Conservation (phyloP, 805 yeast genomes). For the Kodamaea kakaduensis region DNA sequence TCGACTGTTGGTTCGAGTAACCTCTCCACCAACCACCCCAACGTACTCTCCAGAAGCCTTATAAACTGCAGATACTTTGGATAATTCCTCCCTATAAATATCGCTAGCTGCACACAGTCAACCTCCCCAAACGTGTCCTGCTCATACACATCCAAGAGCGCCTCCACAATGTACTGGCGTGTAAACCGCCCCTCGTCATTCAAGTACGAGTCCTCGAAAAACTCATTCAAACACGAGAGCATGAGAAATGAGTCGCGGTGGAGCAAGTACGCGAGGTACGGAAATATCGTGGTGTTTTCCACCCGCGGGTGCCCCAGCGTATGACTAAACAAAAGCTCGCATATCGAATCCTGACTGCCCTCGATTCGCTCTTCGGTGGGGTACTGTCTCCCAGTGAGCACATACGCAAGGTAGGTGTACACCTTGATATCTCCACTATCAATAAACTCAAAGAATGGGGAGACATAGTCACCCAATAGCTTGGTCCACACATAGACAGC, state of each 20-base stretch:
- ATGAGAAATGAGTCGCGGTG: conserved; percentile 53
- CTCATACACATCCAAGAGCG: conserved; percentile 57
- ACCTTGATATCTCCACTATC: conserved; percentile 13
- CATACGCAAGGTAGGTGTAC: conserved; percentile 58
- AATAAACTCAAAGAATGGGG: conserved; percentile 66
- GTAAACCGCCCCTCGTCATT: conserved; percentile 53
- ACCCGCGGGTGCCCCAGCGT: background rate
- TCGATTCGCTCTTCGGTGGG: conserved; percentile 59
- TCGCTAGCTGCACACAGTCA: conserved; percentile 42
- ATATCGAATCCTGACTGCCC: conserved; percentile 4
- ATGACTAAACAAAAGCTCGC: conserved; percentile 13
- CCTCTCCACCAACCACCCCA: conserved; percentile 45
- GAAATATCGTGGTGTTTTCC: conserved; percentile 42
- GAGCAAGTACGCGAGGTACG: conserved; percentile 62
- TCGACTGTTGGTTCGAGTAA: too few species aligned
- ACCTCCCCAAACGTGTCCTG: conserved; percentile 20
- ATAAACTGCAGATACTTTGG: conserved; percentile 85
- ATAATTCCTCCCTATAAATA: conserved; percentile 75
- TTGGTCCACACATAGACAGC: conserved; percentile 68
- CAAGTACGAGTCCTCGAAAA: conserved; percentile 73
- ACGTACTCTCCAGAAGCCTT: conserved; percentile 57
- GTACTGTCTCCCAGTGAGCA: conserved; percentile 73
- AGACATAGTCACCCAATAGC: conserved; percentile 62
- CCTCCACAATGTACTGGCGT: conserved; percentile 76
- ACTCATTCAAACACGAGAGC: conserved; percentile 69